A percentile compares a stretch with the other conserved stretches of the same genome.
Evolutionary conservation across 1,284 basidiomycete genomes (phyloP).

Genomic region (Puccinia coronata): DNA sequence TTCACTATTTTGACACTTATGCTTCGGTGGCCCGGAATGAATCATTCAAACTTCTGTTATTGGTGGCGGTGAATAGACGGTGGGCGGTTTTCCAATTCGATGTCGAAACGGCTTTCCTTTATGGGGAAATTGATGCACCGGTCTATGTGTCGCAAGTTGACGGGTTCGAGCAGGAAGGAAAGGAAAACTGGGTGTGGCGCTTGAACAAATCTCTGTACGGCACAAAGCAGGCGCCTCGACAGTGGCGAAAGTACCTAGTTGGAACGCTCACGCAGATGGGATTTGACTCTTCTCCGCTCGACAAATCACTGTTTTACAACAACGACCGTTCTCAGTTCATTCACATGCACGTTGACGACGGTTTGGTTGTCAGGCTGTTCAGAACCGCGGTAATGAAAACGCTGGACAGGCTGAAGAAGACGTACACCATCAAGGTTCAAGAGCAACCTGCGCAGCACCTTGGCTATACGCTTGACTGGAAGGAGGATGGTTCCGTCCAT

Average conservation of each 20-base stretch:
- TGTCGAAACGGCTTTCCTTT: neutral
- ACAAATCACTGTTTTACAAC: neutral
- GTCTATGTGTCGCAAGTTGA: neutral
- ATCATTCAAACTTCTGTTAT: neutral
- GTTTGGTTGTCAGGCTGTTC: too few species aligned
- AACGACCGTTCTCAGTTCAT: neutral
- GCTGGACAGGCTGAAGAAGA: too few species aligned
- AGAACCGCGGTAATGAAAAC: too few species aligned
- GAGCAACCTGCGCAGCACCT: too few species aligned
- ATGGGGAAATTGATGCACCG: neutral
- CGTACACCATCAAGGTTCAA: too few species aligned
- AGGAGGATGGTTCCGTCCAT: neutral
- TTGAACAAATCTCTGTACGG: conserved; percentile 31
- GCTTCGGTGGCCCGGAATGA: too few species aligned
- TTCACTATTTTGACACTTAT: neutral
- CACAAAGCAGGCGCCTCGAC: conserved; percentile 22
- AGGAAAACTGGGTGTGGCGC: conserved; percentile 28
- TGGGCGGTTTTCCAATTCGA: neutral
- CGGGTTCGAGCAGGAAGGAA: neutral
- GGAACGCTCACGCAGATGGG: neutral
- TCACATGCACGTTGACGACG: neutral
- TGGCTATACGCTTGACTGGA: neutral
- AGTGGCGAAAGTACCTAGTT: neutral
- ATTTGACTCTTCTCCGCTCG: neutral
- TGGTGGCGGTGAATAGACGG: neutral